Evolutionary conservation across 257 asterid genomes (phyloP).

Genomic region (Plectranthus barbatus): DNA sequence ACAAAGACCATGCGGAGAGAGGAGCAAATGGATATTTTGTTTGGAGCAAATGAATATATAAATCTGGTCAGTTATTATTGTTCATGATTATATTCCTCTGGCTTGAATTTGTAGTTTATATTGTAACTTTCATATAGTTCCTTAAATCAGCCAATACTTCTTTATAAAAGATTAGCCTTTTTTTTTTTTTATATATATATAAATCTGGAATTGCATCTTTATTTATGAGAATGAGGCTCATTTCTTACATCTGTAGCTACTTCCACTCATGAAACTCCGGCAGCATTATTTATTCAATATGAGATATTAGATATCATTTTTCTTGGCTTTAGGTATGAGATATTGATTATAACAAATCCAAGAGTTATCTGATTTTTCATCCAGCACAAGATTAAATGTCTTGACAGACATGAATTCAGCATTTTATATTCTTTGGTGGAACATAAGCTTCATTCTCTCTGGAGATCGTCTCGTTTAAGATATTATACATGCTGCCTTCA

Average conservation of each 20-base stretch:
- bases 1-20: conserved; percentile 46
- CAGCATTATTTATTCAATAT: not conserved
- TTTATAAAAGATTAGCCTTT: not conserved
- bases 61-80: conserved; percentile 43
- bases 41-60: conserved; percentile 71
- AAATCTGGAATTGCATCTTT: too few species aligned
- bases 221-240: not conserved
- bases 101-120: not conserved
- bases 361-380: too few species aligned
- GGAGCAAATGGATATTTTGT: conserved; percentile 57
- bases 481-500: not conserved
- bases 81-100: not conserved
- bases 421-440: too few species aligned
- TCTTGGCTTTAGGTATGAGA: too few species aligned
- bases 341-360: too few species aligned
- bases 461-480: not conserved
- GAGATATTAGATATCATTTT: too few species aligned
- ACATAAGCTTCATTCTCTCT: too few species aligned
- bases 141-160: not conserved
- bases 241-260: not conserved
- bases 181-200: too few species aligned
- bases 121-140: not conserved
- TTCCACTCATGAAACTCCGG: not conserved
- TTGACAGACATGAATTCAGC: not conserved
- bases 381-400: too few species aligned